A percentile compares a stretch with the other conserved stretches of the same genome.
Evolutionary conservation across 495 filamentous ascomycete species (phyloP).

Genomic region (Tuber borchii): DNA sequence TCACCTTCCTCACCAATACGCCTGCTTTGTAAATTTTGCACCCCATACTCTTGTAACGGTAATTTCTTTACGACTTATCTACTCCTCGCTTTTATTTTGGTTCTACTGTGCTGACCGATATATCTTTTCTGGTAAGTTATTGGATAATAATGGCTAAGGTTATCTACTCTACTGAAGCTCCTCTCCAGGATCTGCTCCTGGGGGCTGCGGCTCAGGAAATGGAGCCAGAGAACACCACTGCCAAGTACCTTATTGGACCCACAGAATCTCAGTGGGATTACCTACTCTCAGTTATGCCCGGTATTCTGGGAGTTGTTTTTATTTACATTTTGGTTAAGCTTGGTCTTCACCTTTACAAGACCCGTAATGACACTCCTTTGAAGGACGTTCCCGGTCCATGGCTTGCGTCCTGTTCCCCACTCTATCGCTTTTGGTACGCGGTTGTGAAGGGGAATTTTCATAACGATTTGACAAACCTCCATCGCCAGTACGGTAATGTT

Average conservation of each 20-base stretch:
- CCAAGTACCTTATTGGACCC: neutral
- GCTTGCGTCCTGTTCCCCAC: slow-evolving; percentile 33
- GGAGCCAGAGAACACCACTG: neutral
- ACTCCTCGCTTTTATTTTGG: neutral
- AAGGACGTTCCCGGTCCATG: slow-evolving; percentile 29
- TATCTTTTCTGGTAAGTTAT: neutral
- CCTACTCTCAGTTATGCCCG: neutral
- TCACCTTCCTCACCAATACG: neutral
- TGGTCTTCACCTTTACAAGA: slow-evolving; percentile 21
- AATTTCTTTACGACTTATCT: neutral
- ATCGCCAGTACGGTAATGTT: slow-evolving; percentile 65
- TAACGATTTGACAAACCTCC: slow-evolving; percentile 59
- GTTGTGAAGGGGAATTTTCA: slow-evolving; percentile 51
- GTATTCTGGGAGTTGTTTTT: slow-evolving; percentile 10
- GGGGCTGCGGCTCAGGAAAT: neutral
- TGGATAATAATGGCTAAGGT: neutral
- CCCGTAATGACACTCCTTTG: slow-evolving; percentile 30
- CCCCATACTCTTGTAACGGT: neutral
- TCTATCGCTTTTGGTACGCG: slow-evolving; percentile 34
- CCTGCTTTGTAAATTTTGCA: neutral
- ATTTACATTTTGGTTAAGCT: slow-evolving; percentile 17
- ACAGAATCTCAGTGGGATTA: slow-evolving; percentile 20
- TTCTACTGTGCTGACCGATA: neutral
- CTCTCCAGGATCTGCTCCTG: neutral
- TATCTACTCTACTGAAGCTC: neutral